Percentiles rank a stretch among this genome's conserved stretches.
Evolutionary conservation across 148 eudicot species (phyloP).

Genomic region (Nepenthes mirabilis): DNA sequence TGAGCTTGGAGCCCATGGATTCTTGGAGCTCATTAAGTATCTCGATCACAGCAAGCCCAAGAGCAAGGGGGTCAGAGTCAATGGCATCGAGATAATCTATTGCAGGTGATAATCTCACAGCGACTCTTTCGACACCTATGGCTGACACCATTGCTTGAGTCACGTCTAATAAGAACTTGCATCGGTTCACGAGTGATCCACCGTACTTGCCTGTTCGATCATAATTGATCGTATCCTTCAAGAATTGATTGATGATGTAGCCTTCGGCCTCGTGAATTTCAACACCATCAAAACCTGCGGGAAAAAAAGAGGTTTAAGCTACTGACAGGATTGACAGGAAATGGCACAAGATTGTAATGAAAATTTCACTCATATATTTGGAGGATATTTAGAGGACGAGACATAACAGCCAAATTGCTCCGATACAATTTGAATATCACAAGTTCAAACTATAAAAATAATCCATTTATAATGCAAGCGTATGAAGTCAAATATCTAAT

Average conservation of each 20-base stretch:
- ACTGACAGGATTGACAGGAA: too few species aligned
- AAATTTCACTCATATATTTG: too few species aligned
- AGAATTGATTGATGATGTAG: constrained; percentile 59
- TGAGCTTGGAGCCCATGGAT: constrained; percentile 21
- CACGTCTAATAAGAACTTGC: constrained; percentile 30
- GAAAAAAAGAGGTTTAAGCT: not conserved
- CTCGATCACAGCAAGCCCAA: constrained; percentile 25
- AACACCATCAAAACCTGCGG: constrained; percentile 56
- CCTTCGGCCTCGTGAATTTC: constrained; percentile 72
- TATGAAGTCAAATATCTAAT: too few species aligned
- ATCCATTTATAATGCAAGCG: too few species aligned
- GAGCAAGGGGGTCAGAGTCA: constrained; percentile 41
- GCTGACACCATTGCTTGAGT: constrained; percentile 27
- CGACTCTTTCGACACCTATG: constrained; percentile 39
- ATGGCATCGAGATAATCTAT: constrained; percentile 36
- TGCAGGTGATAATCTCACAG: constrained; percentile 42
- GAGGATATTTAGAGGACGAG: too few species aligned
- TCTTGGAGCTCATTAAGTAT: constrained; percentile 26
- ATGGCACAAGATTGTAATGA: too few species aligned
- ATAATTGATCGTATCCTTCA: constrained; percentile 49
- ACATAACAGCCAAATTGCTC: too few species aligned
- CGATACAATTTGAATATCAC: too few species aligned
- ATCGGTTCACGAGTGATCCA: constrained; percentile 42
- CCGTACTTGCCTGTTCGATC: constrained; percentile 49
- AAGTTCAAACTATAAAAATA: too few species aligned